These are phyloP conservation scores for Melaleuca quinquenervia DNA, from an alignment of 345 rosid species.

Conservation along the genomic window DNA sequence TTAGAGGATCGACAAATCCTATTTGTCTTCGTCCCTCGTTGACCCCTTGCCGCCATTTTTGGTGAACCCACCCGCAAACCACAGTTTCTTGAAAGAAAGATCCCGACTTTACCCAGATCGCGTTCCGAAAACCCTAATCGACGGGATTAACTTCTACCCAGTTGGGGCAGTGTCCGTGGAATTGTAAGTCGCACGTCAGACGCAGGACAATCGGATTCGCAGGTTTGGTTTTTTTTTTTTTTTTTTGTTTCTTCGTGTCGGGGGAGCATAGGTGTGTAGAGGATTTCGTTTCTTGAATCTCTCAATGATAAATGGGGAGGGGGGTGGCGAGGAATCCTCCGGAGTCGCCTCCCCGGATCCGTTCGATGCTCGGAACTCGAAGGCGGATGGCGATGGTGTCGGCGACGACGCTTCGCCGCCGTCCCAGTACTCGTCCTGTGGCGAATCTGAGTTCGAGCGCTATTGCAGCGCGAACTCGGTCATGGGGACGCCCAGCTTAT, in stretches of 20 bases:
- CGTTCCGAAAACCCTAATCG: background rate
- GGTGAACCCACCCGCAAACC: background rate
- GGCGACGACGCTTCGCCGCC: slow-evolving; percentile 17
- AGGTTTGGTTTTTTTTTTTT: background rate
- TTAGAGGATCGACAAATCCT: background rate
- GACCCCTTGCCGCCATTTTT: background rate
- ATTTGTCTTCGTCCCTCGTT: background rate
- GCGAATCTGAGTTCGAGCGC: slow-evolving; percentile 73
- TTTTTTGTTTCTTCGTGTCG: background rate
- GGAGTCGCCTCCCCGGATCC: slow-evolving; percentile 31
- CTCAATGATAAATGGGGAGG: slow-evolving; percentile 48
- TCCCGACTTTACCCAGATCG: background rate
- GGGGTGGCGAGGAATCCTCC: slow-evolving; percentile 18
- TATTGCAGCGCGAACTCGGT: slow-evolving; percentile 84
- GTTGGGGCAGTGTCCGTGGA: background rate
- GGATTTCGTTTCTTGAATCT: background rate
- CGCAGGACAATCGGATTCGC: background rate
- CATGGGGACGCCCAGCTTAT: slow-evolving; percentile 65
- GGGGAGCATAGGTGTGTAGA: background rate
- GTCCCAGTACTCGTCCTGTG: slow-evolving; percentile 76
- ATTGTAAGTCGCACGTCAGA: background rate
- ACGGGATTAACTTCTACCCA: background rate
- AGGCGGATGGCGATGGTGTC: slow-evolving; percentile 24
- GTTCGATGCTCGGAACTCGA: slow-evolving; percentile 7
- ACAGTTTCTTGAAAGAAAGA: background rate